Base-by-base conservation (phyloP, 371 early-diverging fungal species). In the Dichotomocladium elegans region DNA sequence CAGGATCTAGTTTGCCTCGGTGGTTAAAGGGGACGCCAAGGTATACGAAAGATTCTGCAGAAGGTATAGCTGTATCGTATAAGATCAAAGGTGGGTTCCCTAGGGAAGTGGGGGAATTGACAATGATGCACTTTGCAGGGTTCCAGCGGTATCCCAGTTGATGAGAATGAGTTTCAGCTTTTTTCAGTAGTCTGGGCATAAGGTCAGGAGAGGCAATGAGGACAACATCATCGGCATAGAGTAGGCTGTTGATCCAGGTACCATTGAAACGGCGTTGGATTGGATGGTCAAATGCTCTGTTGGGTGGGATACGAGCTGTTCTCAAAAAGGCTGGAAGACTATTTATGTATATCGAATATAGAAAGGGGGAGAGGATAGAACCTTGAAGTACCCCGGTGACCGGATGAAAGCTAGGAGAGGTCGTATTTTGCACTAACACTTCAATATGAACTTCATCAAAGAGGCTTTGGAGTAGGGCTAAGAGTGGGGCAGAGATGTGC, bases 71-170 rank as follows among this genome's bases (percentile, higher is more conserved):
- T 2, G 26, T 26, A 11, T 47, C 41, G 27, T 57, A 47, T 9
- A 56, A 25, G 10, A 14, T n/a, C n/a, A 56, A 43, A 1, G 41
- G 33, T 8, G 58, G 37, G 14, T n/a, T 14, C 4, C n/a, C 14
- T 6, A 17, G 45, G 41, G 17, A 15, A 2, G 22, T 24, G n/a
- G 43, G 51, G 10, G 10, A 12, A 11, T 37, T 40, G 0, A 66
- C 40, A 1, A 61, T 34, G 11, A 47, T 55, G 37, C 68, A 63
- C 52, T 68, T 68, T 12, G 46, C 29, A 8, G 58, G 61, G 33
- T 57, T 58, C 60, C 64, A 64, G 2, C 53, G 47, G 31, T 64
- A 64, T 0, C 64, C 68, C 4, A 61, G 47, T 27, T 27, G n/a
- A 5, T 35, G 17, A 3, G 30, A 33, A 40, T 66, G 66, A 0